Percentiles rank a stretch among this genome's conserved stretches.
Conservation (phyloP, 2,329 filamentous ascomycete genomes). For the Teratosphaeria zuluensis region DNA sequence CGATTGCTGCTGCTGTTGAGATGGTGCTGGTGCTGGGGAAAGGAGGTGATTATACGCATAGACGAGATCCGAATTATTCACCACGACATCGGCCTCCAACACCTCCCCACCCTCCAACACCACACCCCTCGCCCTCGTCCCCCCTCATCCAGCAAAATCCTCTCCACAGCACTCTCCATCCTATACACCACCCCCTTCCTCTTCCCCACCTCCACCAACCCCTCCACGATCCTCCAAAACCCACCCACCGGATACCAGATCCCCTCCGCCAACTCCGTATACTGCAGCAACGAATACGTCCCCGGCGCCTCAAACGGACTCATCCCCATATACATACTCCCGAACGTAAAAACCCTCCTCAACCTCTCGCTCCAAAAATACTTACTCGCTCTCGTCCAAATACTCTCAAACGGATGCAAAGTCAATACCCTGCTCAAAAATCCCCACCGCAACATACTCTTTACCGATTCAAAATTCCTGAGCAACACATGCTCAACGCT, state of each 20-base stretch:
- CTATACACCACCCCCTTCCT: slow-evolving; percentile 54
- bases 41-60: slow-evolving; percentile 66
- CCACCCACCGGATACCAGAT: slow-evolving; percentile 67
- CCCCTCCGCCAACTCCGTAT: slow-evolving; percentile 65
- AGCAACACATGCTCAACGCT: slow-evolving; percentile 56
- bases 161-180: slow-evolving; percentile 48
- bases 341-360: slow-evolving; percentile 64
- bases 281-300: slow-evolving; percentile 64
- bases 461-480: slow-evolving; percentile 55
- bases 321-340: slow-evolving; percentile 79
- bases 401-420: slow-evolving; percentile 62
- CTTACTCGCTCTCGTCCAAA: slow-evolving; percentile 53
- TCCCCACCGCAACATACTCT: slow-evolving; percentile 47
- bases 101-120: slow-evolving; percentile 47
- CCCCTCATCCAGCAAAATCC: slow-evolving; percentile 46
- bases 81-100: slow-evolving; percentile 55
- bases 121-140: slow-evolving; percentile 49
- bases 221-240: slow-evolving; percentile 54
- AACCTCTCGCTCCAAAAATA: slow-evolving; percentile 64
- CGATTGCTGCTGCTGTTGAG: background rate
- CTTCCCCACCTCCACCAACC: slow-evolving; percentile 53
- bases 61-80: slow-evolving; percentile 64
- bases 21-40: slow-evolving; percentile 24
- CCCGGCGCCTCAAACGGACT: slow-evolving; percentile 65
- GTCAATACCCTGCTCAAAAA: slow-evolving; percentile 51